Conservation (phyloP, 208 protist genomes). For the Angomonas ambiguus region DNA sequence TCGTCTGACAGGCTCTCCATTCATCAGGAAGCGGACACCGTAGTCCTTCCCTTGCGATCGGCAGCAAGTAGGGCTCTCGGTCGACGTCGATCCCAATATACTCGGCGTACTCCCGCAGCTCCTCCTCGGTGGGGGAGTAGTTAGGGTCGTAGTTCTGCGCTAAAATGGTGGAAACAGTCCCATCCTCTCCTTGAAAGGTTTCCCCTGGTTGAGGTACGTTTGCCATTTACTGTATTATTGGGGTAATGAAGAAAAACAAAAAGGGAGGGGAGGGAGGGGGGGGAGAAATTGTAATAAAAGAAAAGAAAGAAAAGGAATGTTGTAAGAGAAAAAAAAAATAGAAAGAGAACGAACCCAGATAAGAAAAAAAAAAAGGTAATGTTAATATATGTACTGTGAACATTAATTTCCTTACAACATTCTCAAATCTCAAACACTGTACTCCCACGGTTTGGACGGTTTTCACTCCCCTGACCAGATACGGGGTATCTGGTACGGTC, state of each 20-base stretch:
- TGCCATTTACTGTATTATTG: constrained; percentile 17
- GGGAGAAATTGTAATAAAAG: constrained; percentile 5
- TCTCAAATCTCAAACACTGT: no score
- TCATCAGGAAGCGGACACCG: constrained; percentile 84
- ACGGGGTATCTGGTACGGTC: no score
- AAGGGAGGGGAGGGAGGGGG: background rate
- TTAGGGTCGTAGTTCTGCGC: constrained; percentile 84
- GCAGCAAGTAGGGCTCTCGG: constrained; percentile 79
- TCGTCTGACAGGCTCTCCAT: constrained; percentile 91
- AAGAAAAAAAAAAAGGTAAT: background rate
- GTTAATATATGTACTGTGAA: no score
- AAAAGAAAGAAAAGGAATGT: constrained; percentile 8
- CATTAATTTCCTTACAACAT: no score
- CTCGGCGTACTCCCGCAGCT: constrained; percentile 91
- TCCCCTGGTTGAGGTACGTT: constrained; percentile 59
- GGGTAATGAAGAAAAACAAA: background rate
- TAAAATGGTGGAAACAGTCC: constrained; percentile 82
- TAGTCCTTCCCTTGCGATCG: constrained; percentile 90
- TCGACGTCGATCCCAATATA: constrained; percentile 89
- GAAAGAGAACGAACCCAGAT: background rate
- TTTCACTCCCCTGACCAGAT: no score
- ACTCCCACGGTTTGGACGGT: no score
- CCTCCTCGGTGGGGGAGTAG: constrained; percentile 82
- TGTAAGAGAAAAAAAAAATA: constrained; percentile 18
- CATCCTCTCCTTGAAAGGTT: constrained; percentile 71